phyloP scores from a whole-genome alignment of 2,329 filamentous ascomycete genomes.

The Botryotinia calthae region DNA sequence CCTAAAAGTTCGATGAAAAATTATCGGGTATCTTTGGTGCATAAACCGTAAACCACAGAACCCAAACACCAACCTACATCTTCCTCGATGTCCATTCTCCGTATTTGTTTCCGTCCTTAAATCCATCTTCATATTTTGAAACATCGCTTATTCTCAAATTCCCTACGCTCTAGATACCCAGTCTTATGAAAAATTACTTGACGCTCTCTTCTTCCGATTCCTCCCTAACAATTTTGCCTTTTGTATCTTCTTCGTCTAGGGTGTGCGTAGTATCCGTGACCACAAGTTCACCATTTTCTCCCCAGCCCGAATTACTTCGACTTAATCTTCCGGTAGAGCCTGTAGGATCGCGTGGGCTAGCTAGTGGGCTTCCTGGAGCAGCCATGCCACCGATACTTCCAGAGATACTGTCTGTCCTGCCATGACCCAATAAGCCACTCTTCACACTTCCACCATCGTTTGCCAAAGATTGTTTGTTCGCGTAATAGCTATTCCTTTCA shows the following conservation, averaged over 20 bases:
- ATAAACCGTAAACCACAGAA: constrained; percentile 11
- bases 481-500: constrained; percentile 80
- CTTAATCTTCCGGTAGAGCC: constrained; percentile 32
- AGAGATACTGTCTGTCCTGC: constrained; percentile 75
- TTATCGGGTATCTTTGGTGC: constrained; percentile 19
- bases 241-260: neutral
- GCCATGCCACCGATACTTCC: constrained; percentile 66
- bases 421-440: constrained; percentile 74
- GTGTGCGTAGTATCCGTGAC: neutral
- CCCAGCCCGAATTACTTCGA: constrained; percentile 36
- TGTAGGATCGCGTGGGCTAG: constrained; percentile 51
- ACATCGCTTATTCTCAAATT: neutral
- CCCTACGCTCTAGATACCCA: neutral
- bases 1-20: constrained; percentile 11
- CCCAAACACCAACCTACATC: constrained; percentile 10
- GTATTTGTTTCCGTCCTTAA: neutral
- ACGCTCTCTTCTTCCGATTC: neutral
- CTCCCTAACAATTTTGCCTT: neutral
- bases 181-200: neutral
- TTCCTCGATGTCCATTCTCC: neutral
- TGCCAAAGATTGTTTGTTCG: constrained; percentile 49
- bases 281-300: constrained; percentile 21
- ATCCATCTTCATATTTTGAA: neutral
- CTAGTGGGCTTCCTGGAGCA: constrained; percentile 56
- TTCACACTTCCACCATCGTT: constrained; percentile 75